phyloP scores from a whole-genome alignment of 2,329 filamentous ascomycete species.

The Alternaria sp. region DNA sequence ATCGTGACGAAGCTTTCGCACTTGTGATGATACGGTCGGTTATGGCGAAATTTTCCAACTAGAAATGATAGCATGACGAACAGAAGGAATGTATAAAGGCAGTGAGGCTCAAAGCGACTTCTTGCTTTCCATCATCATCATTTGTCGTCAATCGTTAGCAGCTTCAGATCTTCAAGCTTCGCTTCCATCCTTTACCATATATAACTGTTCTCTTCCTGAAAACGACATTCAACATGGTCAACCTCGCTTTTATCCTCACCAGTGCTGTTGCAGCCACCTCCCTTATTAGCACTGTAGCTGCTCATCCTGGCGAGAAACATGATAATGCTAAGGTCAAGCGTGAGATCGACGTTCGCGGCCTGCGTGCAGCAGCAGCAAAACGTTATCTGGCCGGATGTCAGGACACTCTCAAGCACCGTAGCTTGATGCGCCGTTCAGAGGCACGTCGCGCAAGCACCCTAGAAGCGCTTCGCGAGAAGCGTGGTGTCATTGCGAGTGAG shows the following conservation, averaged over 20 bases:
- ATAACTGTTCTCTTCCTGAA: neutral
- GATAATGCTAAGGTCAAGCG: slow-evolving; percentile 42
- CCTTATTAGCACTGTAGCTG: slow-evolving; percentile 28
- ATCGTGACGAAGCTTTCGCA: neutral
- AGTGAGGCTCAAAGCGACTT: neutral
- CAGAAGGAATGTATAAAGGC: neutral
- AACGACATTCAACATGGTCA: neutral
- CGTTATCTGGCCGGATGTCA: slow-evolving; percentile 34
- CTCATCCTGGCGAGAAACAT: slow-evolving; percentile 49
- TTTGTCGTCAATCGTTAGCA: too few relatives aligned
- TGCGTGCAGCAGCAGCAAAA: slow-evolving; percentile 29
- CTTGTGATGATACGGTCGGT: neutral
- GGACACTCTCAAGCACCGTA: slow-evolving; percentile 28
- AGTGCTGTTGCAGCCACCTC: slow-evolving; percentile 29
- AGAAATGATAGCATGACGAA: neutral
- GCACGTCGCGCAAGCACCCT: slow-evolving; percentile 31
- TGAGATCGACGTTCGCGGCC: slow-evolving; percentile 40
- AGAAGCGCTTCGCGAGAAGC: slow-evolving; percentile 35
- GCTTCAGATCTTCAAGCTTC: neutral
- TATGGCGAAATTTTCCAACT: neutral
- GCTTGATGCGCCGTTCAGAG: slow-evolving; percentile 31
- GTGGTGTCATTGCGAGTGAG: slow-evolving; percentile 33
- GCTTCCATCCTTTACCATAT: neutral
- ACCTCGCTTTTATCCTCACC: slow-evolving; percentile 9
- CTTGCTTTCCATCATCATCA: neutral